Evolutionary conservation across 2,329 filamentous ascomycete species (phyloP).

Genomic region (Colletotrichum shisoi): DNA sequence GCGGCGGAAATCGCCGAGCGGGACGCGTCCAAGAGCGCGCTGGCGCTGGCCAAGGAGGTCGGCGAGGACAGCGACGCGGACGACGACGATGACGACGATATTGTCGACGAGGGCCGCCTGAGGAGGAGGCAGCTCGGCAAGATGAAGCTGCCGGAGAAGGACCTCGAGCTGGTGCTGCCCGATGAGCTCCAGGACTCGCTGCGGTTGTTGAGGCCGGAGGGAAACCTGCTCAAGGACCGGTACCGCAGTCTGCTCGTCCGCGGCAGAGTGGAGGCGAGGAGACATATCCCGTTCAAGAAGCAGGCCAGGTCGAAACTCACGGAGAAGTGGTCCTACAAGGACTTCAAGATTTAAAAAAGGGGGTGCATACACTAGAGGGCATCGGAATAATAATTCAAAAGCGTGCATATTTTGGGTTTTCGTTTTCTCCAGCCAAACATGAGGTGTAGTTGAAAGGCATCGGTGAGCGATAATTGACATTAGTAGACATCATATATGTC

Average conservation of each 20-base stretch:
- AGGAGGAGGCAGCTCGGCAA: slow-evolving; percentile 79
- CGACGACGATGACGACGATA: slow-evolving; percentile 62
- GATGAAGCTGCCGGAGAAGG: slow-evolving; percentile 75
- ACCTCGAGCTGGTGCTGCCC: slow-evolving; percentile 80
- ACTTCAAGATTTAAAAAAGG: slow-evolving; percentile 64
- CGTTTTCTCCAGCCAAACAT: neutral
- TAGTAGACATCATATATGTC: slow-evolving; percentile 3
- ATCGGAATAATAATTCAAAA: slow-evolving; percentile 35
- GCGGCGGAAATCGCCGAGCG: slow-evolving; percentile 67
- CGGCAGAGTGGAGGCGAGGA: slow-evolving; percentile 86
- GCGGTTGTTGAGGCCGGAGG: slow-evolving; percentile 86
- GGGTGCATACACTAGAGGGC: neutral
- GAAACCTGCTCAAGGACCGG: slow-evolving; percentile 90
- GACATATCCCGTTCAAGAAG: slow-evolving; percentile 80
- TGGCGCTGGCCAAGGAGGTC: slow-evolving; percentile 52
- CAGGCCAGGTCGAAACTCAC: slow-evolving; percentile 81
- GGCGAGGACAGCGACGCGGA: slow-evolving; percentile 52
- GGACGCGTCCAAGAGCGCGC: slow-evolving; percentile 54
- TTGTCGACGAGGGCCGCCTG: slow-evolving; percentile 69
- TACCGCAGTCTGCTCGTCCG: slow-evolving; percentile 88
- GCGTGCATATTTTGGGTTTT: slow-evolving; percentile 11
- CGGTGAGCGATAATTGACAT: slow-evolving; percentile 9
- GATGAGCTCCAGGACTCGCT: slow-evolving; percentile 86
- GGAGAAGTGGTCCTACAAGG: slow-evolving; percentile 98
- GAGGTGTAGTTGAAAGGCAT: neutral